Evolutionary conservation across 2,329 filamentous ascomycete species (phyloP), one percentile per base, ranked within the genome.

Genomic region (Hymenoscyphus infarciens): DNA sequence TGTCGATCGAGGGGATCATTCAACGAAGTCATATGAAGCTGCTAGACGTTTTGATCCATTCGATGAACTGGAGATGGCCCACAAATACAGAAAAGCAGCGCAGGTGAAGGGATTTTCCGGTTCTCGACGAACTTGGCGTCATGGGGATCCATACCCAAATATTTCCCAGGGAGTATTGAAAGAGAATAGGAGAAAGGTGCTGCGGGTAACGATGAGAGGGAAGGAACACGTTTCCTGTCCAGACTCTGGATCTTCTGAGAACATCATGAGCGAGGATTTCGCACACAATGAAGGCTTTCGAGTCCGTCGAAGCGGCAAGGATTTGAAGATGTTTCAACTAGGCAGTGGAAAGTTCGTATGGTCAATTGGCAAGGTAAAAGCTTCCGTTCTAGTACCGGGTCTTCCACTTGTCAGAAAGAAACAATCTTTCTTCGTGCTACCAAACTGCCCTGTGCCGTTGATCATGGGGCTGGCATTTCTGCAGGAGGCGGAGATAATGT

Each of bases 391-490:
- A 10, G 15, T 63, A 22, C 39, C 56, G 1, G 25, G 31, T 3
- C 33, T 54, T 6, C 6, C 52, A 4, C 2, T 22, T 4, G 4
- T 25, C 8, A 31, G 7, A 5, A 42, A 15, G 6, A 35, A 52
- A 33, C 35, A 16, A 6, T 56, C 52, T 19, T 63, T 63, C 25
- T 57, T 42, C 29, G 52, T 63, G 19, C 19, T 60, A 5, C 11
- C n/a, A 25, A n/a, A 39, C 16, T 66, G 56, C 22, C 38, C 53
- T 6, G 59, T 59, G 1, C 56, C 56, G n/a, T 13, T 62, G 19
- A 60, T 66, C 33, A 57, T 66, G 22, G 61, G 64, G 2, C 33
- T 57, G 31, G 3, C n/a, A 16, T 66, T 63, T 29, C 27, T 66
- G 5, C 15, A 60, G 8, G 33, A 66, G n/a, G 57, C 57, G 1